phyloP scores from a whole-genome alignment of 352 stramenopile species.

The Globisporangium perplexum region DNA sequence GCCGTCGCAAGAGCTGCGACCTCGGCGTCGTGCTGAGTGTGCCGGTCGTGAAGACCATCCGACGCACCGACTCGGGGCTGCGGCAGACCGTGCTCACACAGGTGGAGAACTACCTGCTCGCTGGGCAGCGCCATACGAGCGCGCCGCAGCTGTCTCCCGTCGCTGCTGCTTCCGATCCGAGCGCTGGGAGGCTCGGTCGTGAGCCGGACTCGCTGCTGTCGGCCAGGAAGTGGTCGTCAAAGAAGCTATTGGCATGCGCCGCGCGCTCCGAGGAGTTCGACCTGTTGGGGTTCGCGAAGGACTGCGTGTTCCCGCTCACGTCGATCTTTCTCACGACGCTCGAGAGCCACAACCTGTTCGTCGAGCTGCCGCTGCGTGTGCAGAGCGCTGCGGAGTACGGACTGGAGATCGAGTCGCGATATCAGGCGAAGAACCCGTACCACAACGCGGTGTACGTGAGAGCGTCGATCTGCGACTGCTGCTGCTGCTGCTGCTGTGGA shows the following conservation, averaged over 20 bases:
- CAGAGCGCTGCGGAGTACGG: slow-evolving; percentile 46
- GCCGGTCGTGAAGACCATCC: slow-evolving; percentile 25
- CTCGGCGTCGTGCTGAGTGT: slow-evolving; percentile 10
- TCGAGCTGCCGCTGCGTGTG: slow-evolving; percentile 42
- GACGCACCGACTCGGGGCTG: slow-evolving; percentile 42
- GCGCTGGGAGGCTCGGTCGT: not conserved
- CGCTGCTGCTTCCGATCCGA: not conserved
- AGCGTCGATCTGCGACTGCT: not conserved
- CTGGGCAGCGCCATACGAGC: slow-evolving; percentile 6
- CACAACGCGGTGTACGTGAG: slow-evolving; percentile 65
- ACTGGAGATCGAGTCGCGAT: slow-evolving; percentile 60
- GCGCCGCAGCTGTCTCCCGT: not conserved
- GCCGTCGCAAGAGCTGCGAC: slow-evolving; percentile 28
- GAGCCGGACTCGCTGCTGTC: slow-evolving; percentile 1
- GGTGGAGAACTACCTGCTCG: slow-evolving; percentile 41
- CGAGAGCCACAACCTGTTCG: slow-evolving; percentile 59
- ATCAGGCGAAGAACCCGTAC: slow-evolving; percentile 71
- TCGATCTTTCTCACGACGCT: slow-evolving; percentile 59
- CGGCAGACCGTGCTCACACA: slow-evolving; percentile 45
- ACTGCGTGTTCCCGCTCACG: slow-evolving; percentile 49
- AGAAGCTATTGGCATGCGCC: slow-evolving; percentile 28
- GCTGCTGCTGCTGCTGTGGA: not conserved
- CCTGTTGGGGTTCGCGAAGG: slow-evolving; percentile 37
- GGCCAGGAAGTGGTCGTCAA: slow-evolving; percentile 28
- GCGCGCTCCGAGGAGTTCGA: slow-evolving; percentile 39